Conservation (phyloP, 805 yeast species). For the Lachancea fermentati region DNA sequence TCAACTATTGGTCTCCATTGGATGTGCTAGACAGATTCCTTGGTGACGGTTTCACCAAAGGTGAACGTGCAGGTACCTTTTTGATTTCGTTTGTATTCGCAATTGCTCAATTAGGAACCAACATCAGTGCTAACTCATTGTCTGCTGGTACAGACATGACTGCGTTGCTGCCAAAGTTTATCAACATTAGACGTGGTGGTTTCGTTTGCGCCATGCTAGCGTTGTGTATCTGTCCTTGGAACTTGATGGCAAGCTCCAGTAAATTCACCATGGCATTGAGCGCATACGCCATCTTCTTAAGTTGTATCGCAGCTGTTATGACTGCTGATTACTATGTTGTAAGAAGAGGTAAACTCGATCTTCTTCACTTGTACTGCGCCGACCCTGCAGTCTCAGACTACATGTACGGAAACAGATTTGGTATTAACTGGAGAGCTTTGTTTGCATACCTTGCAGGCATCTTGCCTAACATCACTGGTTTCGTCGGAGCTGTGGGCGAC, state of each 20-base stretch:
- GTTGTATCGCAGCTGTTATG: conserved; percentile 77
- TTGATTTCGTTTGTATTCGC: conserved; percentile 66
- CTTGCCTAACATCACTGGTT: conserved; percentile 79
- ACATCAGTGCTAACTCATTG: conserved; percentile 65
- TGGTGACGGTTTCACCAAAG: conserved; percentile 40
- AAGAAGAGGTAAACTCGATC: conserved; percentile 62
- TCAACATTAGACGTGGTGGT: conserved; percentile 76
- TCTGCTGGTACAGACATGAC: conserved; percentile 72
- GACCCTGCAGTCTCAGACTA: conserved; percentile 41
- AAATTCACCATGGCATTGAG: conserved; percentile 74
- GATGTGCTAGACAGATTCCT: conserved; percentile 66
- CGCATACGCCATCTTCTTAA: conserved; percentile 77
- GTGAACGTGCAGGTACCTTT: conserved; percentile 77
- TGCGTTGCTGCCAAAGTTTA: conserved; percentile 55
- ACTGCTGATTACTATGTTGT: conserved; percentile 64
- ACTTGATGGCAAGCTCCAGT: conserved; percentile 60
- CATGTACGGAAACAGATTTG: conserved; percentile 49
- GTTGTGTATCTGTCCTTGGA: conserved; percentile 77
- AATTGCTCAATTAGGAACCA: conserved; percentile 73
- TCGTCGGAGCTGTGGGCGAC: conserved; percentile 62
- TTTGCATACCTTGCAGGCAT: conserved; percentile 77
- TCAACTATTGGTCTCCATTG: conserved; percentile 77
- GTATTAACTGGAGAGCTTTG: conserved; percentile 80
- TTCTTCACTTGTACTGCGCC: conserved; percentile 59
- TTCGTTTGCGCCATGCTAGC: conserved; percentile 70